Evolutionary conservation across 192 early-diverging fungal genomes (phyloP).

Genomic region (Lunasporangiospora selenospora): DNA sequence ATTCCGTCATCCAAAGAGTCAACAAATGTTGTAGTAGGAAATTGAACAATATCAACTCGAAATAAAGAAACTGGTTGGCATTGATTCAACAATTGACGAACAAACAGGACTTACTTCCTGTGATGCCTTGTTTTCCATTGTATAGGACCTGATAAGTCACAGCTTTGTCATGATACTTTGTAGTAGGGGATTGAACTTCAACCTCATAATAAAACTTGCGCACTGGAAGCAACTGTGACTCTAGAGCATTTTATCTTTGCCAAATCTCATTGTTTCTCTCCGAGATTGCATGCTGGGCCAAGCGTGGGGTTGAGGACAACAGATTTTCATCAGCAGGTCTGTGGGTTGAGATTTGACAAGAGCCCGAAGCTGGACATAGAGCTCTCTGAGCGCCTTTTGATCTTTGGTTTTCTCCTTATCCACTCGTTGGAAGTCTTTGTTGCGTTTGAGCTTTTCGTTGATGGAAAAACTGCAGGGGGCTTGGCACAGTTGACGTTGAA

Average conservation of each 20-base stretch:
- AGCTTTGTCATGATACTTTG: too few relatives aligned
- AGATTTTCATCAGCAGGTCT: too few relatives aligned
- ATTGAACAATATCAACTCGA: too few relatives aligned
- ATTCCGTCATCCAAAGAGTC: conserved; percentile 4
- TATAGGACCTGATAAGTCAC: too few relatives aligned
- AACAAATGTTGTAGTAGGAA: too few relatives aligned
- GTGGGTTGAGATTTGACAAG: too few relatives aligned
- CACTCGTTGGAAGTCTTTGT: background rate
- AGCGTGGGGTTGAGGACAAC: too few relatives aligned
- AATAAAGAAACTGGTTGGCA: too few relatives aligned
- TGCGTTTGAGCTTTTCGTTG: background rate
- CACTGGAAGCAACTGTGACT: conserved; percentile 11
- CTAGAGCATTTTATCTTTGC: conserved; percentile 7
- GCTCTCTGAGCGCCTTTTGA: background rate
- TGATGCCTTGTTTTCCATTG: conserved; percentile 30
- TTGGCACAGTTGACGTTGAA: conserved; percentile 27
- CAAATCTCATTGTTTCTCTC: conserved; percentile 17
- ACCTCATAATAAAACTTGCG: conserved; percentile 35
- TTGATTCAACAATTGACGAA: too few relatives aligned
- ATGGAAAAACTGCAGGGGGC: background rate
- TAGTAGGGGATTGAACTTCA: too few relatives aligned
- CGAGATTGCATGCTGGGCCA: too few relatives aligned
- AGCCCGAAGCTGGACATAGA: too few relatives aligned
- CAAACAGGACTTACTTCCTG: conserved; percentile 23
- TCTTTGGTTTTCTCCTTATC: background rate